Evolutionary conservation across 352 stramenopile species (phyloP).

Genomic region (Phytophthora citrophthora): DNA sequence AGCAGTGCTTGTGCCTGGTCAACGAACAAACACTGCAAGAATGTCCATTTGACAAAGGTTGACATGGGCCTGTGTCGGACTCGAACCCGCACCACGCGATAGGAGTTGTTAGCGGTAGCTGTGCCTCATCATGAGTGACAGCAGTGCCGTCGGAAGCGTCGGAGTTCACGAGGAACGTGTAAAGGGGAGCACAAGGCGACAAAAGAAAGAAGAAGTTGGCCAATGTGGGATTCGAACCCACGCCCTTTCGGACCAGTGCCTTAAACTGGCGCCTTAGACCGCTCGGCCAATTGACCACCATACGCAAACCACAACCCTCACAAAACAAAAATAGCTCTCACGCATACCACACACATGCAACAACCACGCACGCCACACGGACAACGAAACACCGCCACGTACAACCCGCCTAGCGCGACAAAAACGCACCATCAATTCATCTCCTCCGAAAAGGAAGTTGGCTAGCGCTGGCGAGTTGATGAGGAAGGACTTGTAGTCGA

Average conservation of each 20-base stretch:
- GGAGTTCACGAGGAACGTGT: not conserved
- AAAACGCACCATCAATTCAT: not conserved
- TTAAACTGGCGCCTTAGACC: slow-evolving; percentile 16
- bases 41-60: too few relatives aligned
- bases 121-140: too few relatives aligned
- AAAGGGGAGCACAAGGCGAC: not conserved
- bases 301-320: slow-evolving; percentile 11
- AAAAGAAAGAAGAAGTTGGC: slow-evolving; percentile 3
- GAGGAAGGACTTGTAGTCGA: too few relatives aligned
- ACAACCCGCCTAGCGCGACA: not conserved
- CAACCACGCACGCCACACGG: not conserved
- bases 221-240: too few relatives aligned
- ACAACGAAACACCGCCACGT: not conserved
- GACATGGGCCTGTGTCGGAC: too few relatives aligned
- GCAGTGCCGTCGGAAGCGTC: not conserved
- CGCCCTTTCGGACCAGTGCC: slow-evolving; percentile 5
- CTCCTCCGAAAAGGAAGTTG: too few relatives aligned
- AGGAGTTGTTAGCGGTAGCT: not conserved
- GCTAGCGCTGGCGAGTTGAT: too few relatives aligned
- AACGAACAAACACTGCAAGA: too few relatives aligned
- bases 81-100: not conserved
- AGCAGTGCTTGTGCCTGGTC: too few relatives aligned
- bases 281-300: slow-evolving; percentile 10
- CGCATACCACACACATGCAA: not conserved
- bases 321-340: not conserved